These are phyloP conservation scores for Lactifluus volemus DNA, from an alignment of 768 basidiomycete species.

Conservation along the genomic window DNA sequence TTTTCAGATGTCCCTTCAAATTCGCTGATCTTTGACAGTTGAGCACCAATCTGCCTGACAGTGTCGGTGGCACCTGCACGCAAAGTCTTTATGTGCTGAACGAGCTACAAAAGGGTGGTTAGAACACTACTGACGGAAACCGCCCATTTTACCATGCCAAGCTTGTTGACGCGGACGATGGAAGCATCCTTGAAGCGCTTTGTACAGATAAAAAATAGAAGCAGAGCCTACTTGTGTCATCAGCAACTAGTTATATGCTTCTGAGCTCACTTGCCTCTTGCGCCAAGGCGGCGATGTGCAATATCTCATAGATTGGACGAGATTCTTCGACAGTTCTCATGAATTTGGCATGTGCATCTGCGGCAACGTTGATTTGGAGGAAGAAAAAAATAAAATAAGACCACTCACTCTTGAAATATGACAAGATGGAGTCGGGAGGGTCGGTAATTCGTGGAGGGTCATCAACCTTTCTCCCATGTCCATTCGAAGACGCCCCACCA, in stretches of 20 bases:
- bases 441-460: slow-evolving; percentile 59
- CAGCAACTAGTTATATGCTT: background rate
- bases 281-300: slow-evolving; percentile 63
- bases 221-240: slow-evolving; percentile 45
- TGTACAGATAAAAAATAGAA: slow-evolving; percentile 62
- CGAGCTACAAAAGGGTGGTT: slow-evolving; percentile 39
- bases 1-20: slow-evolving; percentile 42
- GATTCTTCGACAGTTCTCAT: slow-evolving; percentile 32
- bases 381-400: background rate
- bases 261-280: slow-evolving; percentile 49
- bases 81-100: slow-evolving; percentile 54
- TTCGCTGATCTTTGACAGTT: slow-evolving; percentile 44
- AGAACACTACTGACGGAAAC: background rate
- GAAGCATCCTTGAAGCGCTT: slow-evolving; percentile 64
- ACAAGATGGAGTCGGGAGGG: slow-evolving; percentile 42
- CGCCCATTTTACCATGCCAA: slow-evolving; percentile 47
- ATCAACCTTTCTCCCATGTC: slow-evolving; percentile 57
- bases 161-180: slow-evolving; percentile 63
- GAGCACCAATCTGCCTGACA: slow-evolving; percentile 50
- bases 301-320: slow-evolving; percentile 41
- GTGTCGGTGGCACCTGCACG: slow-evolving; percentile 42
- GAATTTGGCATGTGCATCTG: slow-evolving; percentile 53
- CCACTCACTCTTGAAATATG: slow-evolving; percentile 46
- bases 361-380: background rate
- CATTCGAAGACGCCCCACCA: slow-evolving; percentile 48